Evolutionary conservation across 345 rosid genomes (phyloP), one percentile per base, ranked within the genome.

Genomic region (Acer yangbiense): DNA sequence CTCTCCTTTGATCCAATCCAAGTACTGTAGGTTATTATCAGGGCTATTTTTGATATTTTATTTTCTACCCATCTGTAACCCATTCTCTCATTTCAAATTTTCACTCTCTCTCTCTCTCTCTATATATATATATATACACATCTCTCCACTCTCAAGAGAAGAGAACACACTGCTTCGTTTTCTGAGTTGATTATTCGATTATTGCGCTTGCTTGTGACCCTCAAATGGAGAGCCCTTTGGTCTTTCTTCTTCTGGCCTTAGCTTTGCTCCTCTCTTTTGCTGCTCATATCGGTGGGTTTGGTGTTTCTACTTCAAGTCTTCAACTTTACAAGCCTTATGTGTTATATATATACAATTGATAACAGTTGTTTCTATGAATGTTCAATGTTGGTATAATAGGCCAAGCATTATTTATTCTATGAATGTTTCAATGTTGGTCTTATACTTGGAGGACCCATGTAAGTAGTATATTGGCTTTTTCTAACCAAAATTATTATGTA

Each of bases 361-460:
- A 65, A 67, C 39, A n/a, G 13, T 14, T 21, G 70, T 39, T 67
- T 39, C 50, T 18, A 41, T 67, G 25, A 29, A n/a, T 46, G 50
- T 46, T 55, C 2, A 17, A 32, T 41, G 2, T 58, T 52, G 20
- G 75, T 32, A 7, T 21, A 61, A 7, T 41, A 61, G 16, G 43
- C 23, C 58, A n/a, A n/a, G n/a, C n/a, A n/a, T n/a, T n/a, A n/a
- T n/a, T n/a, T n/a, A n/a, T n/a, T n/a, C n/a, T n/a, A n/a, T n/a
- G n/a, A n/a, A n/a, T n/a, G n/a, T n/a, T n/a, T n/a, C n/a, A n/a
- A n/a, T n/a, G n/a, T n/a, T n/a, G 85, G 78, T 20, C 44, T 75
- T 20, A 52, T 79, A 9, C 13, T 18, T 32, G 35, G 35, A 50
- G 25, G 57, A 83, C 50, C 88, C 86, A 57, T 81, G 86, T 81